Conservation (phyloP, 768 basidiomycete species). For the Hericium erinaceus region DNA sequence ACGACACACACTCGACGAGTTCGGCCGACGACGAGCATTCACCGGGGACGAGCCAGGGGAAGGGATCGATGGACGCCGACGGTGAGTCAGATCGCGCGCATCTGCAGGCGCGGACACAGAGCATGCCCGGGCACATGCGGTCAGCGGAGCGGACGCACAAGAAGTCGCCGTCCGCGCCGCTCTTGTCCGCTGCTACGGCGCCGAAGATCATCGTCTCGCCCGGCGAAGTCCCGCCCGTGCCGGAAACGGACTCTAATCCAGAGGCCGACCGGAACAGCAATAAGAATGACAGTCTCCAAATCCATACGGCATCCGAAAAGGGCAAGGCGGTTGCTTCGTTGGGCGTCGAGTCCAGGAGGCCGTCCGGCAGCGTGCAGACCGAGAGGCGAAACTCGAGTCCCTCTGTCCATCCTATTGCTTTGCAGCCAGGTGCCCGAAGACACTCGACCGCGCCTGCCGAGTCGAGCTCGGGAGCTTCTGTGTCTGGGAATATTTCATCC, state of each 20-base stretch:
- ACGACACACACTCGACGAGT: not conserved
- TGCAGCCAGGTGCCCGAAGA: no score
- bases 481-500: no score
- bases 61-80: conserved; percentile 4
- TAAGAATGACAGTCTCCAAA: no score
- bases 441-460: no score
- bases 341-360: not conserved
- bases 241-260: not conserved
- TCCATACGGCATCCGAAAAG: not conserved
- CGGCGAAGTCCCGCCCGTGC: not conserved
- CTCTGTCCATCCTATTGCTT: not conserved
- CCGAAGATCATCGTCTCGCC: not conserved
- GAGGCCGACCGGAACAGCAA: not conserved
- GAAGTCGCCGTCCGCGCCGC: not conserved
- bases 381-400: not conserved
- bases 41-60: conserved; percentile 6
- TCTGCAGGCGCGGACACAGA: not conserved
- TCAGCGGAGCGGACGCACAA: not conserved
- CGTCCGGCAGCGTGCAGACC: not conserved
- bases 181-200: not conserved
- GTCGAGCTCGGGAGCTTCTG: no score
- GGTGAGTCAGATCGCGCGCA: not conserved
- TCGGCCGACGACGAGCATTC: not conserved
- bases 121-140: not conserved
- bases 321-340: not conserved